phyloP scores from a whole-genome alignment of 2,329 filamentous ascomycete genomes.

The Helotiales sp. region DNA sequence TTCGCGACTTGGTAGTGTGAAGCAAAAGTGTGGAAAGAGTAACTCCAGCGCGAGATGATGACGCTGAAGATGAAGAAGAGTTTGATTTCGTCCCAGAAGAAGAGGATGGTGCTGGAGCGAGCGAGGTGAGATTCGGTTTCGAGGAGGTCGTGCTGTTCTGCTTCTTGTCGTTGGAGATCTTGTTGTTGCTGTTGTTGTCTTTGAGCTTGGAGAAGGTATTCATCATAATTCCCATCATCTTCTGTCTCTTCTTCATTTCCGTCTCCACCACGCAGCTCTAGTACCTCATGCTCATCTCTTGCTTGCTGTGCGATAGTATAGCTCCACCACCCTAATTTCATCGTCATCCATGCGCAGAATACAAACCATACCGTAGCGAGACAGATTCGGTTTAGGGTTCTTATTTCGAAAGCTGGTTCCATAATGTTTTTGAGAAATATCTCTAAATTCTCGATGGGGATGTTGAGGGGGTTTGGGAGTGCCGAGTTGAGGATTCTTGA shows the following conservation, averaged over 20 bases:
- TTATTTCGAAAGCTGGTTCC: not conserved
- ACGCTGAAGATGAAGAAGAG: not conserved
- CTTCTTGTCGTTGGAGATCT: not conserved
- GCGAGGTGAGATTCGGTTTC: not conserved
- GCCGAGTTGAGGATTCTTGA: not conserved
- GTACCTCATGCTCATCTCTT: not conserved
- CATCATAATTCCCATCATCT: not conserved
- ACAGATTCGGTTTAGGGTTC: not conserved
- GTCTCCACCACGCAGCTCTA: too few relatives aligned
- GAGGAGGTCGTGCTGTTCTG: not conserved
- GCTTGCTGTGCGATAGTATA: not conserved
- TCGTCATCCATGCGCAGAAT: not conserved
- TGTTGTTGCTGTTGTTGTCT: not conserved
- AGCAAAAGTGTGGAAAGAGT: not conserved
- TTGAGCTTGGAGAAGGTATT: not conserved
- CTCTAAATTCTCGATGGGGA: not conserved
- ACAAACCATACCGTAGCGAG: not conserved
- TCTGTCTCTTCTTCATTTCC: not conserved
- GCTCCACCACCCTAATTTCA: not conserved
- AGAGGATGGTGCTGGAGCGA: not conserved
- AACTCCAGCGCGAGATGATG: not conserved
- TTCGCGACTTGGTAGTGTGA: not conserved
- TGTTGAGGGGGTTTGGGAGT: not conserved
- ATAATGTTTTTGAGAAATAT: not conserved
- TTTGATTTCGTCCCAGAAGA: not conserved